Base-by-base conservation (phyloP, 768 basidiomycete genomes). In the Tulasnella sp. region DNA sequence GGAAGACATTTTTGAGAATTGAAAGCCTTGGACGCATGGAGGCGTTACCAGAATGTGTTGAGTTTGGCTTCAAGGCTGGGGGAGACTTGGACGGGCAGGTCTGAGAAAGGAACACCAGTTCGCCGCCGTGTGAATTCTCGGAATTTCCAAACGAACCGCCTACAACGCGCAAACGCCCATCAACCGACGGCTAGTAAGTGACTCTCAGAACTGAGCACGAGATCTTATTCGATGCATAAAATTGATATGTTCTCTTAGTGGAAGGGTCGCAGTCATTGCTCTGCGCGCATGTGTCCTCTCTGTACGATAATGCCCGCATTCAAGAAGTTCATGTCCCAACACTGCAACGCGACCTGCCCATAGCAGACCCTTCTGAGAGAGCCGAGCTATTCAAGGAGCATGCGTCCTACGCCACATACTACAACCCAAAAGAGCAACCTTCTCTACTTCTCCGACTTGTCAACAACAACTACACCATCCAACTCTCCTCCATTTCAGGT, bases 401-500 rank as follows among this genome's bases (percentile, higher is more conserved):
- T 87, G 94, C 95, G 71, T 88, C 89, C 18, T 89, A 88, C 83
- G 88, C 92, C 88, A 89, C 27, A 81, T 91, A 76, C 87, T 92
- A 79, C 88, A 91, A 81, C 87, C 91, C 6, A 86, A 87, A 19
- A 83, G 85, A 48, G 89, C 91, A 3, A 92, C 93, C 21, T 88
- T 92, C 81, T 74, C 87, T 96, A 76, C 88, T 95, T 75, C 85
- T 92, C 72, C 92, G 95, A 80, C 88, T 94, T 71, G 87, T 95
- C 77, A 92, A 95, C 81, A 90, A 89, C 71, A 92, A 92, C 36
- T 85, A 91, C 81, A 91, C 94, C 74, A 85, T 95, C 62, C 94
- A 96, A 83, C 89, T 97, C 71, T 83, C 91, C 48, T 93, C 94
- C n/a, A 86, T 95, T 71, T 90, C 93, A 7, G 88, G 89, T 1